Conservation (phyloP, 2,329 filamentous ascomycete genomes). For the Cercospora citrullina region DNA sequence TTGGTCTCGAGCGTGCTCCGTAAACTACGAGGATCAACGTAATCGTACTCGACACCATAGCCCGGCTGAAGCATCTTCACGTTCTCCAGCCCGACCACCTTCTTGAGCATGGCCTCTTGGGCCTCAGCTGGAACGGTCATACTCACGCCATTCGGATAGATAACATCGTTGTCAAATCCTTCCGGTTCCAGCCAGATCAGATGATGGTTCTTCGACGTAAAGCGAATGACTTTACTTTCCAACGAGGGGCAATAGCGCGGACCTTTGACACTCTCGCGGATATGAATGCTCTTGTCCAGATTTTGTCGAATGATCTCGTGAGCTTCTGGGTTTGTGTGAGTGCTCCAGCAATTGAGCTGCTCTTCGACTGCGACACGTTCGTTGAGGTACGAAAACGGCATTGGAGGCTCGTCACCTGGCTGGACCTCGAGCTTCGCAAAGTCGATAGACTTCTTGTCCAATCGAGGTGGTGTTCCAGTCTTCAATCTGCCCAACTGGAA, state of each 20-base stretch:
- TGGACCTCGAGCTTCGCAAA: conserved; percentile 72
- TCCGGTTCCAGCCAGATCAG: conserved; percentile 97
- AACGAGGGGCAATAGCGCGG: conserved; percentile 94
- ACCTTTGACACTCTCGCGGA: conserved; percentile 90
- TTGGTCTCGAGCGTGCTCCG: conserved; percentile 93
- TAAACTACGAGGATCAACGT: conserved; percentile 88
- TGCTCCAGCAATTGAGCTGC: conserved; percentile 83
- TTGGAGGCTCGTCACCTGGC: conserved; percentile 78
- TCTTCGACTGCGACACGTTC: conserved; percentile 72
- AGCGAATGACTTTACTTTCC: conserved; percentile 90
- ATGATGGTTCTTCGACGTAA: conserved; percentile 75
- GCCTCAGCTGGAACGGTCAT: conserved; percentile 93
- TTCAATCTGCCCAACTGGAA: conserved; percentile 89
- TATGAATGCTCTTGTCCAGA: conserved; percentile 94
- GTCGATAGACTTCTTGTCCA: conserved; percentile 80
- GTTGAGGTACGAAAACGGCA: conserved; percentile 90
- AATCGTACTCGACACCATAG: conserved; percentile 98
- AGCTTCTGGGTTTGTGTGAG: conserved; percentile 78
- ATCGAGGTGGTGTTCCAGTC: conserved; percentile 88
- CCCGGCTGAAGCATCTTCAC: conserved; percentile 91
- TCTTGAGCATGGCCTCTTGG: conserved; percentile 81
- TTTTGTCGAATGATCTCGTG: conserved; percentile 85
- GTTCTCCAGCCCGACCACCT: conserved; percentile 82
- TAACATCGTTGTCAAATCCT: conserved; percentile 82
- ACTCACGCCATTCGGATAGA: conserved; percentile 95